Percentiles rank a stretch among this genome's conserved stretches.
Conservation (phyloP, 2,329 filamentous ascomycete genomes). For the Cytospora mali region DNA sequence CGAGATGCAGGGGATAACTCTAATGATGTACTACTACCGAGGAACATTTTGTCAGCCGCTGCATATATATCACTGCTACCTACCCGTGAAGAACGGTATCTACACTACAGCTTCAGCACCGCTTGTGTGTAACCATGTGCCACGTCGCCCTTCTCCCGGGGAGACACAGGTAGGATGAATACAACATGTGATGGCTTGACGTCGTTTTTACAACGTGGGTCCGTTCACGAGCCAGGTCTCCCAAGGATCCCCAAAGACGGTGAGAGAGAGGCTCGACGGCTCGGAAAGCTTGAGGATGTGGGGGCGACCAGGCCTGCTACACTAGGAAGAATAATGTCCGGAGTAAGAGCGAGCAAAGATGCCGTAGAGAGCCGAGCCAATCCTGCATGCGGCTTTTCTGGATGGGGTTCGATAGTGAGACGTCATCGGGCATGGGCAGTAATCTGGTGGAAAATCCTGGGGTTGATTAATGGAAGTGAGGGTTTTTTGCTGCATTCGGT, state of each 20-base stretch:
- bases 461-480: constrained; percentile 18
- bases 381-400: constrained; percentile 21
- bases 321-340: constrained; percentile 23
- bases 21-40: background rate
- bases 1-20: background rate
- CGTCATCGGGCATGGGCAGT: constrained; percentile 22
- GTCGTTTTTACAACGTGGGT: background rate
- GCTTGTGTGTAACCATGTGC: background rate
- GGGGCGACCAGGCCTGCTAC: too few species aligned
- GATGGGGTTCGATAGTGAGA: constrained; percentile 7
- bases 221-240: background rate
- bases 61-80: too few species aligned
- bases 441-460: constrained; percentile 19
- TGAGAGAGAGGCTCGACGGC: constrained; percentile 8
- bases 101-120: background rate
- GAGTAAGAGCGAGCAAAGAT: constrained; percentile 25
- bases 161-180: background rate
- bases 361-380: constrained; percentile 25
- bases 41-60: background rate
- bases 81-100: background rate
- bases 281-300: constrained; percentile 13
- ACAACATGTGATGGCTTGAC: background rate
- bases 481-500: constrained; percentile 19
- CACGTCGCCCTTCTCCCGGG: background rate
- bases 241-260: constrained; percentile 18